These are phyloP conservation scores for Ceratocystis eucalypticola DNA, from an alignment of 2,329 filamentous ascomycete species.

Conservation along the genomic window DNA sequence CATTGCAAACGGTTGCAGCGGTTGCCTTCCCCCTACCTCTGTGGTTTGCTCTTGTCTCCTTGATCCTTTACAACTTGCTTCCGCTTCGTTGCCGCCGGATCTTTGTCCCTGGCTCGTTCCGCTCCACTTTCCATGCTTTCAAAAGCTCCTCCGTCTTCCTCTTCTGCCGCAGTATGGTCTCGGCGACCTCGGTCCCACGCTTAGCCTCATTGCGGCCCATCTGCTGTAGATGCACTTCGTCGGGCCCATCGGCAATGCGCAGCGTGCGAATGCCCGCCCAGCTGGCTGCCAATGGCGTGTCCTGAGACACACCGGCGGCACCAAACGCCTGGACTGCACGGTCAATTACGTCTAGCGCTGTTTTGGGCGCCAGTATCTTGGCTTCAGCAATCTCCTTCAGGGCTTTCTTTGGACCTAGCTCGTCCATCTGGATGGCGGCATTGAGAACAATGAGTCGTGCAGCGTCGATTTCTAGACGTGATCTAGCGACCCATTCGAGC, in stretches of 20 bases:
- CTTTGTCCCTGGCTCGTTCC: conserved; percentile 37
- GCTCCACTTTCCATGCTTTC: conserved; percentile 39
- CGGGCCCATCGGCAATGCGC: conserved; percentile 80
- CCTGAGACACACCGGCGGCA: conserved; percentile 80
- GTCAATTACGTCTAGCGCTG: conserved; percentile 77
- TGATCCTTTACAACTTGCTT: conserved; percentile 12
- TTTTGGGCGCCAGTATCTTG: conserved; percentile 79
- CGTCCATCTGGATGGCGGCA: conserved; percentile 89
- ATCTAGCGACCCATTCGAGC: conserved; percentile 85
- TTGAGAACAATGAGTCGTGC: conserved; percentile 84
- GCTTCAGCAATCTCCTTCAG: conserved; percentile 90
- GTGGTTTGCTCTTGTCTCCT: not conserved
- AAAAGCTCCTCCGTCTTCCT: conserved; percentile 52
- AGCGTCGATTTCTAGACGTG: conserved; percentile 85
- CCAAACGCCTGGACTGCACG: conserved; percentile 88
- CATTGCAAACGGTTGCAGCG: not conserved
- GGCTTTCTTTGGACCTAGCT: conserved; percentile 73
- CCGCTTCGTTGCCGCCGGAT: conserved; percentile 37
- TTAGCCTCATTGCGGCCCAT: conserved; percentile 71
- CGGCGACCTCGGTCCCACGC: conserved; percentile 46
- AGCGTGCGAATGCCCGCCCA: conserved; percentile 72
- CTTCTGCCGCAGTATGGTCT: conserved; percentile 50
- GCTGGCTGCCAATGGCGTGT: conserved; percentile 78
- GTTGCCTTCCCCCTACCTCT: too few relatives aligned
- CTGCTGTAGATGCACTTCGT: conserved; percentile 85